Percentiles rank a stretch among this genome's conserved stretches.
Evolutionary conservation across 179 eudicot genomes (phyloP).

Genomic region (Spergularia azorica): DNA sequence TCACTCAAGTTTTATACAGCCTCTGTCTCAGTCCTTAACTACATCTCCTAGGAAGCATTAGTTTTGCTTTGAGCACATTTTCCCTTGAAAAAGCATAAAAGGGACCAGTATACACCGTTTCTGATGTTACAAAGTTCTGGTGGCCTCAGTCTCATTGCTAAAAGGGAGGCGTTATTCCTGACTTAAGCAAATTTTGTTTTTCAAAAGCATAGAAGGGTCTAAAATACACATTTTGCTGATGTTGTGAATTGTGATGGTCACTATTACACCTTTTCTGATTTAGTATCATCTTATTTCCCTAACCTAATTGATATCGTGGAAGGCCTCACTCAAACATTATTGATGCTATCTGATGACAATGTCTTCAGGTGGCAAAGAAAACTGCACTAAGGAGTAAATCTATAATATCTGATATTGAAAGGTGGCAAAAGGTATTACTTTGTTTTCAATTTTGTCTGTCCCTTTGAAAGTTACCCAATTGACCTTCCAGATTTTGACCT

Average conservation of each 20-base stretch:
- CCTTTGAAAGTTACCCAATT: constrained; percentile 2
- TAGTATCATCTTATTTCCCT: too few relatives aligned
- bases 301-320: not conserved
- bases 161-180: not conserved
- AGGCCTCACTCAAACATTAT: constrained; percentile 1
- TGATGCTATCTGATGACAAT: constrained; percentile 22
- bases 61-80: too few relatives aligned
- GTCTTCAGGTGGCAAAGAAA: constrained; percentile 84
- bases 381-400: constrained; percentile 89
- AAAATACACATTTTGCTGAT: not conserved
- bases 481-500: constrained; percentile 22
- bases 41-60: not conserved
- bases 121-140: too few relatives aligned
- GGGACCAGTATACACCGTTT: too few relatives aligned
- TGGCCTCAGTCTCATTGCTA: not conserved
- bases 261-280: too few relatives aligned
- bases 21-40: not conserved
- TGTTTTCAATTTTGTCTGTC: not conserved
- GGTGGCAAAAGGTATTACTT: constrained; percentile 86
- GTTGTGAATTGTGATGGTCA: not conserved
- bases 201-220: not conserved
- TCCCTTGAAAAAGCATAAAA: too few relatives aligned
- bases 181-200: not conserved
- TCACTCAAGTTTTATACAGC: not conserved
- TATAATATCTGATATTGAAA: constrained; percentile 80